Evolutionary conservation across 495 filamentous ascomycete genomes (phyloP).

Genomic region (Penicillium salamii): DNA sequence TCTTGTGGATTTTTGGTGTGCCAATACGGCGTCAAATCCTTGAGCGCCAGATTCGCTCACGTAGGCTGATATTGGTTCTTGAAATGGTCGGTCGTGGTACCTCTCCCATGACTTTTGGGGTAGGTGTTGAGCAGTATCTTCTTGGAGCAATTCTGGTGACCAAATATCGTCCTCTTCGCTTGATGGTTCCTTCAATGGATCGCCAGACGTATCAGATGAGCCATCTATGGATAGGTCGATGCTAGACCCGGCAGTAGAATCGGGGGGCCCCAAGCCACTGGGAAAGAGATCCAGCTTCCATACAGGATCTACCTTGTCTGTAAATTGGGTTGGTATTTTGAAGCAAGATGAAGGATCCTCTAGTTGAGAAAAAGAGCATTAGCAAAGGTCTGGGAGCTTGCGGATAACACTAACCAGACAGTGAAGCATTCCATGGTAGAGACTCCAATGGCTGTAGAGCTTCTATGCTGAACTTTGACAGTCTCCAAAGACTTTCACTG

Average conservation of each 20-base stretch:
- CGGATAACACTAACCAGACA: constrained; percentile 30
- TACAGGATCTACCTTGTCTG: constrained; percentile 24
- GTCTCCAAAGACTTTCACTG: constrained; percentile 64
- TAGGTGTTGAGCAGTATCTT: constrained; percentile 14
- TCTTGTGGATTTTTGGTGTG: constrained; percentile 17
- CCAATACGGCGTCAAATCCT: constrained; percentile 68
- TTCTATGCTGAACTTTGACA: constrained; percentile 45
- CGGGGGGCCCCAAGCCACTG: constrained; percentile 15
- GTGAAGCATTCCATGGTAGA: constrained; percentile 33
- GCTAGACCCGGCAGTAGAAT: constrained; percentile 19
- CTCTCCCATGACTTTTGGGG: constrained; percentile 71
- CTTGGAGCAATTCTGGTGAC: constrained; percentile 32
- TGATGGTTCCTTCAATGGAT: constrained; percentile 10
- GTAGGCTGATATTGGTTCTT: constrained; percentile 55
- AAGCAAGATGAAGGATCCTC: constrained; percentile 30
- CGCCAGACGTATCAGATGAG: constrained; percentile 11
- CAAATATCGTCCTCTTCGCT: constrained; percentile 53
- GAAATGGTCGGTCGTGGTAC: constrained; percentile 47
- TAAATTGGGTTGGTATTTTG: constrained; percentile 15
- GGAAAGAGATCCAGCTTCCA: constrained; percentile 36
- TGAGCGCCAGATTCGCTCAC: constrained; percentile 73
- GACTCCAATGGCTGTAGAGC: constrained; percentile 38
- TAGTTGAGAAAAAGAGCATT: constrained; percentile 12
- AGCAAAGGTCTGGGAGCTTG: background rate
- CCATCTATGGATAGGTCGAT: constrained; percentile 32